phyloP scores from a whole-genome alignment of 2,329 filamentous ascomycete genomes.

The Beauveria australis region DNA sequence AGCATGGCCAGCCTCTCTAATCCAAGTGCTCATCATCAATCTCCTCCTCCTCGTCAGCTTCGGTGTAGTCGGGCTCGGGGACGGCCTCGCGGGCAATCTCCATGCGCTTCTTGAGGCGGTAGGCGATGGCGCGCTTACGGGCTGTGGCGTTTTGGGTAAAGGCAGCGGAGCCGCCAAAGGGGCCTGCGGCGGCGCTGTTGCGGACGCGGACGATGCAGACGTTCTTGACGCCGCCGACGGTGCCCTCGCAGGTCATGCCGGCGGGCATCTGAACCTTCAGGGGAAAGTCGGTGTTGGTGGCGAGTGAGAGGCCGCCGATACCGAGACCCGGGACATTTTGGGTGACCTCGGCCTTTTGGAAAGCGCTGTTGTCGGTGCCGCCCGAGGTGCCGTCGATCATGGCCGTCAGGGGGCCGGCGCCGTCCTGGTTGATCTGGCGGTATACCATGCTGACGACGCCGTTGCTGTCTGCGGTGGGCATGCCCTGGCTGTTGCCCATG shows the following conservation, averaged over 20 bases:
- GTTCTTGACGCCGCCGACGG: constrained; percentile 48
- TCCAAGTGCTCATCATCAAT: not conserved
- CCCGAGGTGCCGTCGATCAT: constrained; percentile 55
- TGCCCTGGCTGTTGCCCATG: constrained; percentile 37
- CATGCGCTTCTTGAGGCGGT: constrained; percentile 24
- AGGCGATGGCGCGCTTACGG: constrained; percentile 6
- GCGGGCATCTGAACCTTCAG: constrained; percentile 56
- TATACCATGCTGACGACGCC: constrained; percentile 53
- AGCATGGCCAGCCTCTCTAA: not conserved
- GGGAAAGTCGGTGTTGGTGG: constrained; percentile 55
- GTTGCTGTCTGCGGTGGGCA: constrained; percentile 52
- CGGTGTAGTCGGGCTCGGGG: not conserved
- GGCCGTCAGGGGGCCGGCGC: constrained; percentile 55
- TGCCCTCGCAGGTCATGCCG: constrained; percentile 59
- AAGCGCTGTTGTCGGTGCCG: constrained; percentile 51
- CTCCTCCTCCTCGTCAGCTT: constrained; percentile 6
- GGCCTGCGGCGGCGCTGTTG: constrained; percentile 53
- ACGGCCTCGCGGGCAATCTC: constrained; percentile 19
- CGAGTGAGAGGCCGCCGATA: constrained; percentile 48
- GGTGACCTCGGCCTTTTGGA: constrained; percentile 50
- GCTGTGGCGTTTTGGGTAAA: constrained; percentile 46
- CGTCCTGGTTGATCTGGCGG: constrained; percentile 63
- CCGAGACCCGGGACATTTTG: constrained; percentile 53
- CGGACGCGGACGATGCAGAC: constrained; percentile 59
- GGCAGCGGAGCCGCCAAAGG: constrained; percentile 58